Conservation (phyloP, 306 rosid genomes). For the Hippophae tibetana region DNA sequence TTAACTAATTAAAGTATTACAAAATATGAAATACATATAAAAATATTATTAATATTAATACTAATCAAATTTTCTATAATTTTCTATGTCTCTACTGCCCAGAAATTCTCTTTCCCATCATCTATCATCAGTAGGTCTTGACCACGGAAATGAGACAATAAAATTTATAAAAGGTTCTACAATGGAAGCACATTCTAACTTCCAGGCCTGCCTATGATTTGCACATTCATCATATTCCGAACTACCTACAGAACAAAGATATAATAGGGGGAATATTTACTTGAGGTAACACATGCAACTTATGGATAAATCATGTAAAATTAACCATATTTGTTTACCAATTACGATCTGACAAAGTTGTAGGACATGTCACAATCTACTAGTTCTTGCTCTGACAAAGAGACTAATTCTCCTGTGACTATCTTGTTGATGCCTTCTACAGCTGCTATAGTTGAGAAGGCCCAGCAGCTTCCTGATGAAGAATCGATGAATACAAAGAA, state of each 20-base stretch:
- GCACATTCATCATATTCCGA: slow-evolving; percentile 95
- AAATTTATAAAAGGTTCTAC: slow-evolving; percentile 85
- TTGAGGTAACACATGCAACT: not conserved
- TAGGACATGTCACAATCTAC: slow-evolving; percentile 63
- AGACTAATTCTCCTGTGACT: slow-evolving; percentile 54
- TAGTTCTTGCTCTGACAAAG: slow-evolving; percentile 86
- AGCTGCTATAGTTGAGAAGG: slow-evolving; percentile 72
- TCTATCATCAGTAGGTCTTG: no score
- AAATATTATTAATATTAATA: no score
- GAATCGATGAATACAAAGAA: not conserved
- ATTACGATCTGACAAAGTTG: no score
- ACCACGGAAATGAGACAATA: slow-evolving; percentile 47
- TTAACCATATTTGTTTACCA: slow-evolving; percentile 35
- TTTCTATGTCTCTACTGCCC: no score
- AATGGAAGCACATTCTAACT: slow-evolving; percentile 90
- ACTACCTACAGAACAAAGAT: slow-evolving; percentile 49
- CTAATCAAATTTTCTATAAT: no score
- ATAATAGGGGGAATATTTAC: not conserved
- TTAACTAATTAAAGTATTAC: no score
- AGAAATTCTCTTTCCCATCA: no score
- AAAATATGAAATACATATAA: no score
- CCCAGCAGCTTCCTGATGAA: slow-evolving; percentile 85
- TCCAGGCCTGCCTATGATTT: slow-evolving; percentile 98
- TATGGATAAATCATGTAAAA: not conserved
- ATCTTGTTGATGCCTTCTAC: slow-evolving; percentile 84